These are phyloP conservation scores for Termitomyces sp. DNA, from an alignment of 768 basidiomycete genomes.

Conservation along the genomic window DNA sequence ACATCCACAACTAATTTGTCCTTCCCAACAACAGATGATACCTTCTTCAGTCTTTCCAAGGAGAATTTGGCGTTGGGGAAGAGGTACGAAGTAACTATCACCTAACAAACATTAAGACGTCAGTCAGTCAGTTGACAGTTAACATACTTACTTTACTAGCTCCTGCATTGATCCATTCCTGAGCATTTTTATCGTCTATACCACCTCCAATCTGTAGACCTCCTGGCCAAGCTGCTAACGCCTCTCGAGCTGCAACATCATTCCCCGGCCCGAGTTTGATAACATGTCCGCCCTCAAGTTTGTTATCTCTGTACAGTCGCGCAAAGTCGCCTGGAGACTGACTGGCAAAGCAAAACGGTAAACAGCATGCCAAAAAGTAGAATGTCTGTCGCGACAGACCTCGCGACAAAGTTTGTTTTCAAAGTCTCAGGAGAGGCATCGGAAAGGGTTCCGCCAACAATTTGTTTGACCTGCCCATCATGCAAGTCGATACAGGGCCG, in stretches of 20 bases:
- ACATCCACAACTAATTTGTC: slow-evolving; percentile 93
- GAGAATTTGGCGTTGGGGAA: slow-evolving; percentile 85
- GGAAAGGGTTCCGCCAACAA: slow-evolving; percentile 91
- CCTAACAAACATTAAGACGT: slow-evolving; percentile 36
- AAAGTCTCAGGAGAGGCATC: slow-evolving; percentile 54
- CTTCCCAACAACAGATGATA: slow-evolving; percentile 67
- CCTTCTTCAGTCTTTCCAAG: slow-evolving; percentile 54
- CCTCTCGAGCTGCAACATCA: slow-evolving; percentile 82
- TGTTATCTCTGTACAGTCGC: slow-evolving; percentile 61
- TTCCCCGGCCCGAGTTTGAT: slow-evolving; percentile 94
- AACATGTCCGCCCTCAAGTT: slow-evolving; percentile 84
- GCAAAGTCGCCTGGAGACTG: slow-evolving; percentile 80
- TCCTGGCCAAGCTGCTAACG: slow-evolving; percentile 78
- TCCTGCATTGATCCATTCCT: slow-evolving; percentile 79
- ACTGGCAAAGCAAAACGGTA: slow-evolving; percentile 31
- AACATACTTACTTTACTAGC: slow-evolving; percentile 67
- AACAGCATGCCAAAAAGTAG: slow-evolving; percentile 10
- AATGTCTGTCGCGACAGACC: slow-evolving; percentile 37
- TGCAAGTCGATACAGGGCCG: slow-evolving; percentile 97
- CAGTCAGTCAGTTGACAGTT: not conserved
- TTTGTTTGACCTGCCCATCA: slow-evolving; percentile 94
- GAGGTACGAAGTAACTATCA: slow-evolving; percentile 96
- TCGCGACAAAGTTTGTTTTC: slow-evolving; percentile 88
- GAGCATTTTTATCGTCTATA: slow-evolving; percentile 76
- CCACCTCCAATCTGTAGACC: slow-evolving; percentile 93